Conservation (phyloP, 768 basidiomycete species). For the Amanita muscaria region DNA sequence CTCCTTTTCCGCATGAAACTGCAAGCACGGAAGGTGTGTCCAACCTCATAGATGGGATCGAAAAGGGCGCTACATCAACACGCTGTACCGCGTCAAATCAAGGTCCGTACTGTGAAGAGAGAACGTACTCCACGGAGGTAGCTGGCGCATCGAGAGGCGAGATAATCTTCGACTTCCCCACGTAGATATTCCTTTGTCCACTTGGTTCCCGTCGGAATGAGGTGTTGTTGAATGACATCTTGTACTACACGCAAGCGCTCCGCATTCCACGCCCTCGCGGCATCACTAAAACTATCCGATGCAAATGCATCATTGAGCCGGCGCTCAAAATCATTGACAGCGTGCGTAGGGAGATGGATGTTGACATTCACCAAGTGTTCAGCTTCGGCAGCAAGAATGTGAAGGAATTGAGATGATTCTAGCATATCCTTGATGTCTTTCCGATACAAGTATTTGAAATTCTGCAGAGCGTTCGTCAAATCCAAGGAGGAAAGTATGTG, state of each 20-base stretch:
- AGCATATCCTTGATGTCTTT: slow-evolving; percentile 70
- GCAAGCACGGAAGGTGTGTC: slow-evolving; percentile 77
- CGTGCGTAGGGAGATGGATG: slow-evolving; percentile 55
- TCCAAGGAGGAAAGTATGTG: background rate
- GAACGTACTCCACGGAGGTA: slow-evolving; percentile 59
- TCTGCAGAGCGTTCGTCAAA: slow-evolving; percentile 35
- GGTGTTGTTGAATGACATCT: slow-evolving; percentile 68
- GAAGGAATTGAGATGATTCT: slow-evolving; percentile 72
- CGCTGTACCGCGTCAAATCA: slow-evolving; percentile 39
- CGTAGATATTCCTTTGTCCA: slow-evolving; percentile 86
- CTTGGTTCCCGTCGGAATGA: slow-evolving; percentile 79
- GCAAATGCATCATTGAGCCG: slow-evolving; percentile 73
- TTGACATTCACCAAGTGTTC: slow-evolving; percentile 77
- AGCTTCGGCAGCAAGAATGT: slow-evolving; percentile 86
- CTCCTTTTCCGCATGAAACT: slow-evolving; percentile 91
- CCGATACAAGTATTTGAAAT: slow-evolving; percentile 87
- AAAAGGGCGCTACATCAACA: slow-evolving; percentile 74
- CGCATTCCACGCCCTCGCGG: slow-evolving; percentile 86
- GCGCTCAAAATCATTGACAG: slow-evolving; percentile 61
- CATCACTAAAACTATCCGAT: slow-evolving; percentile 78
- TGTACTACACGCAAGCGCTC: slow-evolving; percentile 72
- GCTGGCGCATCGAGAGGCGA: slow-evolving; percentile 60
- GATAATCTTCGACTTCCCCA: slow-evolving; percentile 81
- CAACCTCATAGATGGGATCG: slow-evolving; percentile 48
- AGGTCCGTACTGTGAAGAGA: background rate